Evolutionary conservation across 2,329 filamentous ascomycete genomes (phyloP).

Genomic region (Ceratocystis diversiconidia): DNA sequence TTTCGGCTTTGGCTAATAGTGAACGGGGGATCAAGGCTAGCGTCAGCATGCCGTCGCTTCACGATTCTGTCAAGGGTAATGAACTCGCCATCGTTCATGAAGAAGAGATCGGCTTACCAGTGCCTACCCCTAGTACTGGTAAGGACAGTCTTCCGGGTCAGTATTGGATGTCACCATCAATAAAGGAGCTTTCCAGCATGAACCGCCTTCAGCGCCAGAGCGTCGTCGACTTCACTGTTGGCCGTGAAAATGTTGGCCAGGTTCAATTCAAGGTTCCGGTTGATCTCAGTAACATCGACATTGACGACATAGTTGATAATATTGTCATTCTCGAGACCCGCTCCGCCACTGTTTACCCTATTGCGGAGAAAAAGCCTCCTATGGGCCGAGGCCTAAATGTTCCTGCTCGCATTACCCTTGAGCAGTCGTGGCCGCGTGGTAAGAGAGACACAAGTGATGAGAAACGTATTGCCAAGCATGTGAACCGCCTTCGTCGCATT

Average conservation of each 20-base stretch:
- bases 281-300: slow-evolving; percentile 63
- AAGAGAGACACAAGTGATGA: slow-evolving; percentile 40
- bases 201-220: slow-evolving; percentile 63
- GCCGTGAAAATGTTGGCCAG: slow-evolving; percentile 65
- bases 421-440: slow-evolving; percentile 81
- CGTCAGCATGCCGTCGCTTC: slow-evolving; percentile 33
- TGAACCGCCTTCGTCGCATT: slow-evolving; percentile 67
- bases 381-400: slow-evolving; percentile 84
- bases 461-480: slow-evolving; percentile 63
- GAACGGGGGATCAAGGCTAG: slow-evolving; percentile 15
- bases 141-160: slow-evolving; percentile 46
- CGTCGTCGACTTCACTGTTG: slow-evolving; percentile 63
- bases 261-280: slow-evolving; percentile 72
- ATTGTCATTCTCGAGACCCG: slow-evolving; percentile 67
- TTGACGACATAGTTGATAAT: slow-evolving; percentile 64
- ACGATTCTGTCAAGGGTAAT: slow-evolving; percentile 58
- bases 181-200: slow-evolving; percentile 65
- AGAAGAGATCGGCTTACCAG: slow-evolving; percentile 36
- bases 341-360: slow-evolving; percentile 75
- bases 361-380: slow-evolving; percentile 62
- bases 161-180: slow-evolving; percentile 75
- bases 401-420: slow-evolving; percentile 70
- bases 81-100: slow-evolving; percentile 71
- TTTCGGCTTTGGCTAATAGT: slow-evolving; percentile 22
- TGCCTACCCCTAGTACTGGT: slow-evolving; percentile 21